Evolutionary conservation across 495 filamentous ascomycete species (phyloP).

Genomic region (Astrothelium macrocarpum): DNA sequence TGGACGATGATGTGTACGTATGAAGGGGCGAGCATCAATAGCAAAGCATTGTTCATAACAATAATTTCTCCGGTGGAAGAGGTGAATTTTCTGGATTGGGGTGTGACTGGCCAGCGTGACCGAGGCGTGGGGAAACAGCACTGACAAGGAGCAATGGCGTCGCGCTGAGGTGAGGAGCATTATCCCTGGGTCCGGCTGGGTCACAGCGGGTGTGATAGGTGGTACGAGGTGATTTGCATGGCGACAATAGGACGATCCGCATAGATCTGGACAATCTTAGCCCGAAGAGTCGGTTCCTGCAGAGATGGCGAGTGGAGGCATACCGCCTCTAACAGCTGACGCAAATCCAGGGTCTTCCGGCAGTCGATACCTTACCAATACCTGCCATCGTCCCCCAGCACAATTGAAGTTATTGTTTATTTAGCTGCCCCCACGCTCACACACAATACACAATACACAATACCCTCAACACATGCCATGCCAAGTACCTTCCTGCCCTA

Average conservation of each 20-base stretch:
- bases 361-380: no score
- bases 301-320: no score
- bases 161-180: background rate
- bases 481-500: no score
- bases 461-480: no score
- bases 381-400: no score
- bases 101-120: background rate
- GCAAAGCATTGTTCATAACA: constrained; percentile 6
- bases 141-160: background rate
- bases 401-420: no score
- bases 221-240: background rate
- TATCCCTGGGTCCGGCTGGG: background rate
- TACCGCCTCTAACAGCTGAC: no score
- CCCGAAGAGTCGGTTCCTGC: no score
- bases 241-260: background rate
- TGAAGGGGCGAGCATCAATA: background rate
- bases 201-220: background rate
- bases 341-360: no score
- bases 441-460: no score
- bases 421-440: no score
- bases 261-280: background rate
- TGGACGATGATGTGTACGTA: background rate
- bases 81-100: background rate
- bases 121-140: background rate
- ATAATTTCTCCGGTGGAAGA: background rate